Base-by-base conservation (phyloP, 1,284 basidiomycete species). In the Cutaneotrichosporon cutaneum region DNA sequence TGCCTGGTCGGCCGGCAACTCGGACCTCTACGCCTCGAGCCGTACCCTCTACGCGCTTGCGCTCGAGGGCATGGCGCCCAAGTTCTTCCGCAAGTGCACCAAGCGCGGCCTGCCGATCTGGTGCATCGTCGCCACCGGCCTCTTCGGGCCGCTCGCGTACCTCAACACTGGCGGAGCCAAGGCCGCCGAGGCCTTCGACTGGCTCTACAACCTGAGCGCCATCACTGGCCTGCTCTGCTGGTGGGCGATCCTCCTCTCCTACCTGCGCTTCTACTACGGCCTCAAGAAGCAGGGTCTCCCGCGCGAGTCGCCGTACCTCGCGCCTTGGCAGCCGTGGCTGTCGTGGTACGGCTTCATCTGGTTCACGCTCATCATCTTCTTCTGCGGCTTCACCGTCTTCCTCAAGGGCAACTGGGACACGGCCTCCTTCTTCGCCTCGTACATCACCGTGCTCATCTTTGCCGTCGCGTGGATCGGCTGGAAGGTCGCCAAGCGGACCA, bases 1-100 rank as follows among this genome's bases (percentile, higher is more conserved):
- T 54, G 92, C 92, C 2, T 91, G 92, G 83, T 92, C 89, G 8
- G 89, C 92, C 4, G 88, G 87, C 50, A 92, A 90, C 79, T 88
- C 87, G 32, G 88, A 85, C 81, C 74, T 94, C 45, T 95, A 90
- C 82, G 87, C 88, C 61, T 82, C 89, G 0, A 90, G 89, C 11
- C 88, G 93, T 71, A 87, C 90, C 26, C 81, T 94, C 27, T 93
- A 92, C 73, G 91, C 90, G 45, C 82, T 94, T 32, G 85, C 90
- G 0, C 80, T 90, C 52, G 86, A 89, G 59, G 86, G 88, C 2
- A 89, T 92, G 75, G 87, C 88, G 3, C 82, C 82, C 5, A 64
- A 64, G 16, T 58, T 83, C 59, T 79, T 84, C 66, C 54, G 57
- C 44, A 59, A 60, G 54, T 61, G 60, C 77, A 92, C 89, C 36